Base-by-base conservation (phyloP, 1,284 basidiomycete genomes). In the Papiliotrema nemorosa region DNA sequence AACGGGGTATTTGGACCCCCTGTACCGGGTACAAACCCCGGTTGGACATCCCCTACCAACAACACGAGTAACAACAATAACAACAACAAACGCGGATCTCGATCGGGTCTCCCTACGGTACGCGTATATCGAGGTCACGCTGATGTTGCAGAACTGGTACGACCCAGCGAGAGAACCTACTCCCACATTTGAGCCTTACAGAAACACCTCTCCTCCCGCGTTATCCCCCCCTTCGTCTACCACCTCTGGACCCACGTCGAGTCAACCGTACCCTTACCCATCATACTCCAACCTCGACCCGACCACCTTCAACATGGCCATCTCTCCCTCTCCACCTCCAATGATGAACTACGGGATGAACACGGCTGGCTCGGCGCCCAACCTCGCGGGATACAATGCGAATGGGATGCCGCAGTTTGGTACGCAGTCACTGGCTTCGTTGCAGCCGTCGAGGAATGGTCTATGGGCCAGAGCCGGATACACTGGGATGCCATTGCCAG, bases 1-100 rank as follows among this genome's bases (percentile, higher is more conserved):
- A 69, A 67, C 52, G 66, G 65, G 21, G 67, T 71, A 2, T 73
- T 73, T 51, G 70, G 69, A 4, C 69, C 70, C 2, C 67, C 70
- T 22, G 57, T 47, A 9, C 53, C 62, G 37, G 49, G 34, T 38
- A 47, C 18, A 50, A 60, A 42, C 12, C 31, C 9, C 3, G 55
- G 67, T 50, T 53, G 62, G 55, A 55, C 54, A 18, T 64, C 63
- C 38, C 62, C 62, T 24, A 60, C 59, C 43, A 31, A 31, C n/a
- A n/a, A n/a, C n/a, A n/a, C n/a, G n/a, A n/a, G n/a, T n/a, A n/a
- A n/a, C n/a, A n/a, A n/a, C n/a, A n/a, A n/a, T n/a, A n/a, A n/a
- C n/a, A n/a, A n/a, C n/a, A 26, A 41, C 24, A 68, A 69, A 48
- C 59, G 67, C n/a, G 61, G 60, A n/a, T 66, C 63, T 10, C 54